phyloP scores from a whole-genome alignment of 371 early-diverging fungal genomes.

The Sporodiniella umbellata region DNA sequence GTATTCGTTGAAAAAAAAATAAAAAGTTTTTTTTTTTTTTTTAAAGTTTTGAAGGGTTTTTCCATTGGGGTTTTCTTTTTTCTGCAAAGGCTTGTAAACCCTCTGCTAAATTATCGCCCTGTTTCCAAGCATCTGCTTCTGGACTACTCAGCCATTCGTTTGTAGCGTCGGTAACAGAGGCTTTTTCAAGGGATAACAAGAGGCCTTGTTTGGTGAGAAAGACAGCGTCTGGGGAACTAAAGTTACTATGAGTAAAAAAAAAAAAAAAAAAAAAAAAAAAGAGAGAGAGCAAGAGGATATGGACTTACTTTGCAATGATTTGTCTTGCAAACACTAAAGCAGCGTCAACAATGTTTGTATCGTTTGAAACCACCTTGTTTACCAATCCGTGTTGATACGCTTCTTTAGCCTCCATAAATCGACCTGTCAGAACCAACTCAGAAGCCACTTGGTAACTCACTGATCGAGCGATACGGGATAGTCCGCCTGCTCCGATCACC shows the following conservation, averaged over 20 bases:
- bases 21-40: conserved; percentile 1
- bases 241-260: not conserved
- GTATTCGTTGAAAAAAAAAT: not conserved
- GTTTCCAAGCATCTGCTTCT: conserved; percentile 36
- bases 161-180: conserved; percentile 34
- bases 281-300: not conserved
- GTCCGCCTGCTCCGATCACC: conserved; percentile 42
- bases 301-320: conserved; percentile 36
- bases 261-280: not conserved
- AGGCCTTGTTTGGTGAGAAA: conserved; percentile 43
- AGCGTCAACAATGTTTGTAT: conserved; percentile 30
- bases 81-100: conserved; percentile 39
- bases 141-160: conserved; percentile 33
- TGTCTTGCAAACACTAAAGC: conserved; percentile 36
- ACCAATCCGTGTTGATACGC: conserved; percentile 44
- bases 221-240: conserved; percentile 49
- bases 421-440: conserved; percentile 46
- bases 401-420: conserved; percentile 39
- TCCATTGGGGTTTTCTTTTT: conserved; percentile 37
- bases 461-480: conserved; percentile 39
- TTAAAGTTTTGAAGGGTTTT: conserved; percentile 28
- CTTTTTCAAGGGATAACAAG: conserved; percentile 36
- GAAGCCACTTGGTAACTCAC: conserved; percentile 45
- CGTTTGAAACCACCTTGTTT: conserved; percentile 37
- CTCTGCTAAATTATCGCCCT: conserved; percentile 36